Percentiles rank a stretch among this genome's conserved stretches.
Conservation (phyloP, 164 flowering plant species). For the Brasenia schreberi region DNA sequence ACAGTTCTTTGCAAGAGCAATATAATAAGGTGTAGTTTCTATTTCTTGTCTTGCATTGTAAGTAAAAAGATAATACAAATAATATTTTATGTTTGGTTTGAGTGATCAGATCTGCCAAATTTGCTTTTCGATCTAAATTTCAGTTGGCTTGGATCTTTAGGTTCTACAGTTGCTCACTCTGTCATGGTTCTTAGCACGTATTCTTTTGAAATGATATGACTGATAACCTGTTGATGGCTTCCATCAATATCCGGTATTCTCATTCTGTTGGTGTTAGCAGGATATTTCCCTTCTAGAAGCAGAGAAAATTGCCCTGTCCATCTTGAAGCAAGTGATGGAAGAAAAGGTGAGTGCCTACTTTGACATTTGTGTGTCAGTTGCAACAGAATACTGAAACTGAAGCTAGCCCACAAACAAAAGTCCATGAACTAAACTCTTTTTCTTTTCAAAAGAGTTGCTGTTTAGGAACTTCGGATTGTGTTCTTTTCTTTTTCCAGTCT, state of each 20-base stretch:
- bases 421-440: no score
- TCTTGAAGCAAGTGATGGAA: conserved; percentile 98
- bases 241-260: background rate
- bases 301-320: conserved; percentile 86
- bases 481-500: no score
- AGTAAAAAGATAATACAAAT: no score
- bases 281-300: conserved; percentile 82
- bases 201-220: background rate
- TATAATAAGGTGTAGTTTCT: conserved; percentile 58
- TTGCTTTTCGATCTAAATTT: no score
- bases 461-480: no score
- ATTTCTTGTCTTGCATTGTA: background rate
- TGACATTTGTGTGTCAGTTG: background rate
- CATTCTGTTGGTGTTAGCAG: conserved; percentile 25
- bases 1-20: conserved; percentile 97
- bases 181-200: background rate
- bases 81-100: no score
- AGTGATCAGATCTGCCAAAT: no score
- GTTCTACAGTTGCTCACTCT: no score
- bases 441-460: no score
- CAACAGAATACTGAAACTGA: no score
- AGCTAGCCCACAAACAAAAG: no score
- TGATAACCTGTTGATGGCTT: background rate
- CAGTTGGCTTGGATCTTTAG: no score
- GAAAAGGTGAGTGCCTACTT: conserved; percentile 43